These are phyloP conservation scores for Aeschynomene evenia DNA, from an alignment of 306 rosid species.

Conservation along the genomic window DNA sequence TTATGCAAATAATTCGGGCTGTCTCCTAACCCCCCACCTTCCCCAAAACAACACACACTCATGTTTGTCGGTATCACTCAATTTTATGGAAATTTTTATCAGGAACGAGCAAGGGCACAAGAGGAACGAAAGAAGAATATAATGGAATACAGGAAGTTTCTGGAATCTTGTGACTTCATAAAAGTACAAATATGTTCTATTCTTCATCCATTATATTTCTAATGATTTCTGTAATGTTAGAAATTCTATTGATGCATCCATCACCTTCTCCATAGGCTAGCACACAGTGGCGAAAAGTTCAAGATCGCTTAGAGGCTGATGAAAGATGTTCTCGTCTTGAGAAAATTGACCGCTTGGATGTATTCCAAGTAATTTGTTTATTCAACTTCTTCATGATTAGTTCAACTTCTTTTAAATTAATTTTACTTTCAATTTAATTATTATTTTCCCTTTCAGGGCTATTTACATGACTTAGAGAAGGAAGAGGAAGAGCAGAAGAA, in stretches of 20 bases:
- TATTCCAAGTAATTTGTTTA: slow-evolving; percentile 59
- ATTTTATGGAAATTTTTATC: slow-evolving; percentile 26
- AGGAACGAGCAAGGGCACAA: slow-evolving; percentile 80
- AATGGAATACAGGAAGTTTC: slow-evolving; percentile 64
- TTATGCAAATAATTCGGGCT: slow-evolving; percentile 4
- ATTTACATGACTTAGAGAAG: slow-evolving; percentile 73
- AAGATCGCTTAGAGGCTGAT: slow-evolving; percentile 89
- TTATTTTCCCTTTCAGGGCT: slow-evolving; percentile 51
- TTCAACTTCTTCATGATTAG: slow-evolving; percentile 5
- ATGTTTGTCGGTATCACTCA: slow-evolving; percentile 8
- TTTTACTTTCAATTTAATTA: slow-evolving; percentile 7
- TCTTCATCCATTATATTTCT: slow-evolving; percentile 10
- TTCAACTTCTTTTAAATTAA: not conserved
- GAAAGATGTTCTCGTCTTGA: slow-evolving; percentile 89
- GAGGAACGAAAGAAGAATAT: slow-evolving; percentile 65
- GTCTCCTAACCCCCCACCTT: not conserved
- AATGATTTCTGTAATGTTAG: slow-evolving; percentile 21
- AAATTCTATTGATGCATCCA: slow-evolving; percentile 30
- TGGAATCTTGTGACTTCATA: slow-evolving; percentile 91
- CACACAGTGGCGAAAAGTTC: slow-evolving; percentile 95
- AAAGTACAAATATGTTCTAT: slow-evolving; percentile 51
- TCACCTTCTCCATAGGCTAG: slow-evolving; percentile 55
- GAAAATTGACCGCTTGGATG: slow-evolving; percentile 78
- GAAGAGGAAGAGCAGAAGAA: slow-evolving; percentile 95
- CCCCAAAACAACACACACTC: not conserved